Base-by-base conservation (phyloP, 2,329 filamentous ascomycete genomes). In the Pseudogymnoascus sp. region DNA sequence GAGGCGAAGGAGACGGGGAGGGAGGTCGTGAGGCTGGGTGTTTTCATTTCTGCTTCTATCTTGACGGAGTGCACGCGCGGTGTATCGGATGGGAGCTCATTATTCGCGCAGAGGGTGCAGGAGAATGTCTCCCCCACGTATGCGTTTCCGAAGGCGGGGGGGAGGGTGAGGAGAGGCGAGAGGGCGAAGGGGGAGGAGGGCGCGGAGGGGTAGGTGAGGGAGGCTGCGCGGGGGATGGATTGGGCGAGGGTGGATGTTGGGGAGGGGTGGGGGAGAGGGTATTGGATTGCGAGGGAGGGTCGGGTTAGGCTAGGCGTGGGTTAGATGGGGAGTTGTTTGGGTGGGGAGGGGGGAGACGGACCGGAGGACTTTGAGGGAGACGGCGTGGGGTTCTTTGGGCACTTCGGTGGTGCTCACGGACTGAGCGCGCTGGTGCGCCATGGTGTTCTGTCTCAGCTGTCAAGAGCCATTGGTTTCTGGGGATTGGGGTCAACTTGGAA, bases 121-220 rank as follows among this genome's bases (percentile, higher is more conserved):
- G 89, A 88, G 77, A 99, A 97, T 0, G 89, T 91, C 78, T 97
- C 93, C 70, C 95, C 95, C 18, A 97, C 93, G 74, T 97, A 97
- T 7, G 93, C 93, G 11, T 91, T 93, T 50, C 93, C 93, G 74
- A 99, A 97, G 0, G 91, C 89, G 14, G 92, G 88, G 8, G 95
- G 93, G 1, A 97, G 86, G 56, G 91, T 95, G 70, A 97, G 83
- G 62, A 87, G 80, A 1, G 85, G 85, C 36, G 81, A 82, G 66
- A 88, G 80, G 65, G 86, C 72, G 64, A 74, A 74, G 34, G 60
- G 77, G 66, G 81, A 78, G 25, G 75, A 71, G 34, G 77, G 72
- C 14, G 78, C 72, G 10, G 79, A 79, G 1, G 86, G 84, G 74
- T 92, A 93, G 46, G 90, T 89, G 60, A 96, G 82, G 1, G 90